phyloP scores from a whole-genome alignment of 768 basidiomycete genomes.

The Neoboletus subvelutipes region DNA sequence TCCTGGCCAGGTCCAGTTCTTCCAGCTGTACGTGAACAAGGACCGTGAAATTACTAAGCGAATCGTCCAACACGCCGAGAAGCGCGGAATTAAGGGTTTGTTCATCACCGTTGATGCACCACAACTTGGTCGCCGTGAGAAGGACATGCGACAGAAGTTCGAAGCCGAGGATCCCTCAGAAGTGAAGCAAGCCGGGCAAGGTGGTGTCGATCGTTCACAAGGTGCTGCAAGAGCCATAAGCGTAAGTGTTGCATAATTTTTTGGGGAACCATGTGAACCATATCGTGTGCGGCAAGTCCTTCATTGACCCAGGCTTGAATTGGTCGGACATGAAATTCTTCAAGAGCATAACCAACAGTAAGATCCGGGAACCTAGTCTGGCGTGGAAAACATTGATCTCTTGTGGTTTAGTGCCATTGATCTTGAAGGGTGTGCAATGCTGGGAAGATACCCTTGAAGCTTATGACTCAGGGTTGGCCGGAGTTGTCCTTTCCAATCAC shows the following conservation, averaged over 20 bases:
- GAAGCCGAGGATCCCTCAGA: constrained; percentile 61
- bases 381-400: constrained; percentile 2
- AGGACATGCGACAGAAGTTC: constrained; percentile 97
- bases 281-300: constrained; percentile 51
- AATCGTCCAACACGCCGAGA: constrained; percentile 87
- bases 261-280: background rate
- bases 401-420: constrained; percentile 69
- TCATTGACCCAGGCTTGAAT: constrained; percentile 88
- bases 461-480: constrained; percentile 70
- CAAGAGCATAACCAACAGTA: constrained; percentile 71
- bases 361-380: constrained; percentile 9
- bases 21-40: constrained; percentile 91
- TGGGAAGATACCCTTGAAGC: constrained; percentile 90
- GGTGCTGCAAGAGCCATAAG: constrained; percentile 95
- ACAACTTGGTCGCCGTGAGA: constrained; percentile 90
- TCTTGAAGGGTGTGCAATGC: constrained; percentile 87
- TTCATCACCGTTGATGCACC: constrained; percentile 99
- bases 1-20: constrained; percentile 77
- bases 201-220: constrained; percentile 74
- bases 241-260: constrained; percentile 40
- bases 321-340: constrained; percentile 75
- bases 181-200: constrained; percentile 43
- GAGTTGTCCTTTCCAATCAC: constrained; percentile 86
- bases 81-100: constrained; percentile 85
- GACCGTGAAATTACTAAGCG: constrained; percentile 83